Conservation (phyloP, 2,329 filamentous ascomycete genomes). For the Delphinella strobiligena region DNA sequence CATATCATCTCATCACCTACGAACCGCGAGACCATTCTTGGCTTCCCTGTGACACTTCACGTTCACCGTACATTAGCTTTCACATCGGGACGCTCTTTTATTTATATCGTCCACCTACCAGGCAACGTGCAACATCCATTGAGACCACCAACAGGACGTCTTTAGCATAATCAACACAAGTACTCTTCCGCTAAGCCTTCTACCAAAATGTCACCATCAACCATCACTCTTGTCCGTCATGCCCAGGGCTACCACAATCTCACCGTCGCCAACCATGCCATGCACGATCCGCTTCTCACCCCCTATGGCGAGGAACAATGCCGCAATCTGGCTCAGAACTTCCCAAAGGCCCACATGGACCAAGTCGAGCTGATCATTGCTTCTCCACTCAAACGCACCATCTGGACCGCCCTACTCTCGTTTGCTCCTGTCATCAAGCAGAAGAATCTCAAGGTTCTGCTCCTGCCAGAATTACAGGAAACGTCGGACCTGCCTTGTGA, state of each 20-base stretch:
- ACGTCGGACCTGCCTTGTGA: conserved; percentile 65
- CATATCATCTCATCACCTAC: too few species aligned
- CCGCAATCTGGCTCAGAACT: conserved; percentile 44
- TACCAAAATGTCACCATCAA: conserved; percentile 19
- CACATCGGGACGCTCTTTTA: too few species aligned
- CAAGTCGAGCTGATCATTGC: conserved; percentile 59
- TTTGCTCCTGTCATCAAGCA: conserved; percentile 47
- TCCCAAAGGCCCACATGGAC: conserved; percentile 46
- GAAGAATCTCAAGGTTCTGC: conserved; percentile 43
- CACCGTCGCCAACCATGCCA: conserved; percentile 50
- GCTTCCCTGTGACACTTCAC: too few species aligned
- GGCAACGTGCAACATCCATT: too few species aligned
- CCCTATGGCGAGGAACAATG: conserved; percentile 67
- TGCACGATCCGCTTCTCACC: conserved; percentile 72
- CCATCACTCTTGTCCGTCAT: conserved; percentile 59
- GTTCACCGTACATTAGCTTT: too few species aligned
- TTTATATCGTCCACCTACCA: too few species aligned
- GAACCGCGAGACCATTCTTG: too few species aligned
- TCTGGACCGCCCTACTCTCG: conserved; percentile 61
- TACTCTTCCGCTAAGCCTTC: too few species aligned
- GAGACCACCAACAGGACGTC: too few species aligned
- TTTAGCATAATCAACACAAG: too few species aligned
- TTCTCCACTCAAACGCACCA: conserved; percentile 68
- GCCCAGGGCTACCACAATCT: conserved; percentile 73
- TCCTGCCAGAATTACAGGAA: conserved; percentile 69